Percentiles rank a stretch among this genome's conserved stretches.
Conservation (phyloP, 805 yeast genomes). For the Wickerhamiella occidentalis region DNA sequence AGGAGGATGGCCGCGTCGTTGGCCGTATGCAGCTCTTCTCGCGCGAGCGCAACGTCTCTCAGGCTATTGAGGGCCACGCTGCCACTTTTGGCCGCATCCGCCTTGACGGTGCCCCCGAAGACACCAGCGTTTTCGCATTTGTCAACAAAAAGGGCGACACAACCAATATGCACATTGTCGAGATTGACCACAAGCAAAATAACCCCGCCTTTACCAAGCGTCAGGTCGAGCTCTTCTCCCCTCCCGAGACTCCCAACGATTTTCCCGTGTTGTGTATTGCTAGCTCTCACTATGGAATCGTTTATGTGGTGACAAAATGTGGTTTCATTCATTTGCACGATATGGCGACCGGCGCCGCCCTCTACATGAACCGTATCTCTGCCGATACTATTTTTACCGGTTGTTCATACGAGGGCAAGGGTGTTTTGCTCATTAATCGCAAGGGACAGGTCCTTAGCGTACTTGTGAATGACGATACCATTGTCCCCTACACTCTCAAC, state of each 20-base stretch:
- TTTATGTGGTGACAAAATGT: conserved; percentile 82
- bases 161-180: conserved; percentile 81
- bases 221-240: conserved; percentile 86
- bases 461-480: conserved; percentile 69
- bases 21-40: conserved; percentile 93
- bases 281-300: conserved; percentile 72
- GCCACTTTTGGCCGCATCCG: conserved; percentile 72
- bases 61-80: conserved; percentile 96
- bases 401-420: conserved; percentile 55
- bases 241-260: conserved; percentile 90
- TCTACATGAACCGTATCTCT: conserved; percentile 91
- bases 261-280: conserved; percentile 91
- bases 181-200: conserved; percentile 83
- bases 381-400: conserved; percentile 94
- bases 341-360: conserved; percentile 79
- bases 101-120: conserved; percentile 56
- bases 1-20: conserved; percentile 84
- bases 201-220: conserved; percentile 81
- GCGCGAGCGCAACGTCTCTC: conserved; percentile 80
- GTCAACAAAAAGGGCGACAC: conserved; percentile 81
- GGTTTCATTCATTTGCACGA: conserved; percentile 96
- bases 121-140: conserved; percentile 81
- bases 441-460: conserved; percentile 92
- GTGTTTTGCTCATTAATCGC: conserved; percentile 87
- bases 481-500: conserved; percentile 79